A percentile compares a stretch with the other conserved stretches of the same genome.
Evolutionary conservation across 768 basidiomycete genomes (phyloP).

Genomic region (Rhodocollybia butyracea): DNA sequence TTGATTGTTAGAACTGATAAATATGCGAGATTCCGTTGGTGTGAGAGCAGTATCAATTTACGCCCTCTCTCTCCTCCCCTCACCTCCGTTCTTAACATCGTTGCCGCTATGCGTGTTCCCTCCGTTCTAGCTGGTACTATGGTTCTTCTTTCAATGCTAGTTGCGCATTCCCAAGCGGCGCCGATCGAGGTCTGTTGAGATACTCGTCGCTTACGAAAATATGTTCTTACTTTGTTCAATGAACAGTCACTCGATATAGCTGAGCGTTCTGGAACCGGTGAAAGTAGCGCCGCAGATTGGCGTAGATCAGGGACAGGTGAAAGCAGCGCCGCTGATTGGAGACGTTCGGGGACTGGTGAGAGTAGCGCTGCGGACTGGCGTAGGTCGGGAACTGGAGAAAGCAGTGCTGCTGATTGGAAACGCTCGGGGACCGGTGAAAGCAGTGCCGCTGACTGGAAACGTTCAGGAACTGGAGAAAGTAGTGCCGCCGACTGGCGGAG

Average conservation of each 20-base stretch:
- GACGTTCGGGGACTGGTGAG: background rate
- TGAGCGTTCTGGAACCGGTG: background rate
- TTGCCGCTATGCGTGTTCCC: background rate
- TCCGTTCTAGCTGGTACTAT: background rate
- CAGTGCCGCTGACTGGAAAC: background rate
- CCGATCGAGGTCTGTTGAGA: background rate
- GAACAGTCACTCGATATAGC: too few species aligned
- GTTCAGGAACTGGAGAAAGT: background rate
- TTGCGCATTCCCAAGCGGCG: background rate
- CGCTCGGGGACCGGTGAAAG: background rate
- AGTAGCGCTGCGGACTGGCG: background rate
- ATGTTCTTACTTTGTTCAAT: background rate
- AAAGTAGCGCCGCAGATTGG: background rate
- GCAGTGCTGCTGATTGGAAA: constrained; percentile 1
- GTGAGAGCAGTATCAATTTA: background rate
- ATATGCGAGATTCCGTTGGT: background rate
- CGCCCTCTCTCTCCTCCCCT: background rate
- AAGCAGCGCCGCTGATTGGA: background rate
- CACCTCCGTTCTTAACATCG: background rate
- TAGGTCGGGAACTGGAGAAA: background rate
- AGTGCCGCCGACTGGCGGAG: background rate
- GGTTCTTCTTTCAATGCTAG: background rate
- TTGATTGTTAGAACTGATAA: background rate
- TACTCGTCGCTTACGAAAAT: background rate
- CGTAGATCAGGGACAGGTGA: background rate